These are phyloP conservation scores for Plasmodium chabaudi DNA, from an alignment of 169 alveolate species.

Conservation along the genomic window DNA sequence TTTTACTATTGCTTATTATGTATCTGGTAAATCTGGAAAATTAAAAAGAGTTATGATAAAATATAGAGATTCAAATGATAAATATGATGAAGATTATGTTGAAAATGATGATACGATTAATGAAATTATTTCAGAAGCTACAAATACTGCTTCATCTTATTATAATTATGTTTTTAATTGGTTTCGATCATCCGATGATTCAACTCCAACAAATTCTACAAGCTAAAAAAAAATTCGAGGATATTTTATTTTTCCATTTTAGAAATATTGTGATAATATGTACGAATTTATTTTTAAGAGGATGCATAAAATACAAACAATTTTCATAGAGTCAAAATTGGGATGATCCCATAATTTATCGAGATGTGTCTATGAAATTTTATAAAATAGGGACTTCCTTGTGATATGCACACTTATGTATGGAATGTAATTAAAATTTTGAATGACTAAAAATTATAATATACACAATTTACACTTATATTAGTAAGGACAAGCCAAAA, in stretches of 20 bases:
- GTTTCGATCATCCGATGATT: slow-evolving; percentile 48
- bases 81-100: slow-evolving; percentile 16
- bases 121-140: slow-evolving; percentile 71
- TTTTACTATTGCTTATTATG: slow-evolving; percentile 73
- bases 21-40: slow-evolving; percentile 52
- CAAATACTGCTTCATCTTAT: slow-evolving; percentile 61
- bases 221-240: background rate
- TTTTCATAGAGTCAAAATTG: too few relatives aligned
- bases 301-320: too few relatives aligned
- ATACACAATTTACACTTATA: too few relatives aligned
- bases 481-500: too few relatives aligned
- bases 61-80: slow-evolving; percentile 66
- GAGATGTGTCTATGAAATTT: too few relatives aligned
- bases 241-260: background rate
- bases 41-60: slow-evolving; percentile 58
- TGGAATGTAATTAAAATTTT: too few relatives aligned
- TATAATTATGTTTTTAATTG: slow-evolving; percentile 68
- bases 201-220: background rate
- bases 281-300: too few relatives aligned
- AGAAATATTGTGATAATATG: background rate
- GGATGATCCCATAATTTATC: too few relatives aligned
- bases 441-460: too few relatives aligned
- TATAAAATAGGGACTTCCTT: too few relatives aligned
- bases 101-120: slow-evolving; percentile 46
- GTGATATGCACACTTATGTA: too few relatives aligned